Conservation (phyloP, 305 asterid species). For the Fraxinus floribunda region DNA sequence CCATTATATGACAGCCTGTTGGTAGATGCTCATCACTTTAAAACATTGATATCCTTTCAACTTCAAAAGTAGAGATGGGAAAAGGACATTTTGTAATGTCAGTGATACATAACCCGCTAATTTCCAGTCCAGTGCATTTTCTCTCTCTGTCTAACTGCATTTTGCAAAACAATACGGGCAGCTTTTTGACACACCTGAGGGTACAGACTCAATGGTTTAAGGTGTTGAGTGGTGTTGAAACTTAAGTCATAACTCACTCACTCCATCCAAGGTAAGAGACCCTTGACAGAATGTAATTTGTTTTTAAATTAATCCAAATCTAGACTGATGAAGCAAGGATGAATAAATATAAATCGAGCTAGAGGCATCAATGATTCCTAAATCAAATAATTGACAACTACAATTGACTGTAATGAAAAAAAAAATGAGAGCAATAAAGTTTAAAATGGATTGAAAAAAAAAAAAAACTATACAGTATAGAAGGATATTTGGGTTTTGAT, state of each 20-base stretch:
- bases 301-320: neutral
- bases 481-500: neutral
- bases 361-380: neutral
- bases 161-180: neutral
- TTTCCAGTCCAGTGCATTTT: neutral
- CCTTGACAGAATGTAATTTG: neutral
- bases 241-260: neutral
- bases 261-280: neutral
- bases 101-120: neutral
- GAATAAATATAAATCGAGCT: neutral
- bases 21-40: neutral
- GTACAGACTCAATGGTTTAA: neutral
- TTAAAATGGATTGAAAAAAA: neutral
- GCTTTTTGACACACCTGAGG: neutral
- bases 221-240: neutral
- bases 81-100: neutral
- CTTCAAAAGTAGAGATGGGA: neutral
- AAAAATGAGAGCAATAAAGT: neutral
- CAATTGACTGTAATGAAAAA: neutral
- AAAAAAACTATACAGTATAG: neutral
- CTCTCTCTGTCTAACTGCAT: neutral
- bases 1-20: neutral
- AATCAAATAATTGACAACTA: neutral
- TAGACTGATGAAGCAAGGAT: neutral
- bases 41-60: neutral